Base-by-base conservation (phyloP, 2,329 filamentous ascomycete genomes). In the Aspergillus felis region DNA sequence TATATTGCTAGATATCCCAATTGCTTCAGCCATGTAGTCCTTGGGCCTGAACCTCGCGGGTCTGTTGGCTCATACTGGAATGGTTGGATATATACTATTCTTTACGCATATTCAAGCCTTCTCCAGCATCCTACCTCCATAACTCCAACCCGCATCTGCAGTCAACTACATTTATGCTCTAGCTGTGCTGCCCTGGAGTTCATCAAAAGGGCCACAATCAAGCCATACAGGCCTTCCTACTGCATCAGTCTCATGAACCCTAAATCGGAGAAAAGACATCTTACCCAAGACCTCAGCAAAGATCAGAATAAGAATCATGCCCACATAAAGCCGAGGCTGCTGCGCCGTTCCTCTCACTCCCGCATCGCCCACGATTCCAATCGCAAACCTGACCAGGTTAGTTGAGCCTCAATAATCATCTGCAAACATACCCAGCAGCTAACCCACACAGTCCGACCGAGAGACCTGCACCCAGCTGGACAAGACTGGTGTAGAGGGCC, bases 281-380 rank as follows among this genome's bases (percentile, higher is more conserved):
- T 62, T 83, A 94, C 92, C 92, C 87, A 97, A 81, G 67, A 97
- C 92, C 93, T 97, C 92, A 67, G 92, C 92, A 84, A 96, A 97
- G 93, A 97, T 97, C 81, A 97, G 91, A 82, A 97, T 97, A 76
- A 97, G 79, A 79, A 97, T 96, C 92, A 97, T 96, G 80, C 92
- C 92, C 74, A 96, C 92, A 79, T 95, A 96, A 67, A 96, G 84
- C 64, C 79, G 72, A 50, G 78, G 79, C 71, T 81, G 79, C 68
- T 81, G 79, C 53, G 79, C 78, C 60, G 78, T 79, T 67, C 79
- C 79, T 61, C 79, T 76, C 53, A 81, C 79, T 76, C 79, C 79
- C 58, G 79, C 79, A 66, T 81, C 78, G 71, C 78, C 90, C 63
- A 92, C 89, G 71, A 93, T 92, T 76, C 90, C 90, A 71, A 93